Conservation (phyloP, 257 asterid genomes). For the Salvia splendens region DNA sequence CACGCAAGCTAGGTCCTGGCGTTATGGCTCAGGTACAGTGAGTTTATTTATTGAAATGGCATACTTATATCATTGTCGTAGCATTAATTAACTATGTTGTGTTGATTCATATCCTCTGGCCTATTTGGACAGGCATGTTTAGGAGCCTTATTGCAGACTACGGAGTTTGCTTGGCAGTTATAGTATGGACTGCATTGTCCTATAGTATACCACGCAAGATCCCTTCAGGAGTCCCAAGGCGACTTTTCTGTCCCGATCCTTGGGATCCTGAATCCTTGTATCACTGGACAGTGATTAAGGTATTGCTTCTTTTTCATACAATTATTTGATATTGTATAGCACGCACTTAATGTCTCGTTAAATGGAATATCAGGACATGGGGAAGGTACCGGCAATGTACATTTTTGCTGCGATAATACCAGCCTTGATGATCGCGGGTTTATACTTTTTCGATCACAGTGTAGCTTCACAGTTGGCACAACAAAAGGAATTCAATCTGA, state of each 20-base stretch:
- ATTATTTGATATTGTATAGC: not conserved
- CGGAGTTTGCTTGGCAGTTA: slow-evolving; percentile 87
- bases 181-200: slow-evolving; percentile 78
- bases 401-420: slow-evolving; percentile 81
- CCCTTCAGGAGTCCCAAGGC: slow-evolving; percentile 82
- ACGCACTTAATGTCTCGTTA: not conserved
- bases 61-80: not conserved
- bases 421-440: slow-evolving; percentile 86
- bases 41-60: not conserved
- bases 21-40: slow-evolving; percentile 74
- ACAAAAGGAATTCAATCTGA: slow-evolving; percentile 82
- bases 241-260: slow-evolving; percentile 82
- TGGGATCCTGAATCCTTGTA: slow-evolving; percentile 71
- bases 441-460: slow-evolving; percentile 90
- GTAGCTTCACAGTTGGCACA: slow-evolving; percentile 94
- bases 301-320: slow-evolving; percentile 20
- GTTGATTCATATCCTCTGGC: not conserved
- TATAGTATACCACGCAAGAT: slow-evolving; percentile 57
- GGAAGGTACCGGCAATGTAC: slow-evolving; percentile 57
- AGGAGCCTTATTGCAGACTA: slow-evolving; percentile 88
- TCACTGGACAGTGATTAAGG: slow-evolving; percentile 91
- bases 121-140: slow-evolving; percentile 54
- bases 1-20: slow-evolving; percentile 89
- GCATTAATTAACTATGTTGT: not conserved
- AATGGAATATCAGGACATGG: slow-evolving; percentile 73